These are phyloP conservation scores for Maudiozyma turicensis DNA, from an alignment of 805 yeast species.

Conservation along the genomic window DNA sequence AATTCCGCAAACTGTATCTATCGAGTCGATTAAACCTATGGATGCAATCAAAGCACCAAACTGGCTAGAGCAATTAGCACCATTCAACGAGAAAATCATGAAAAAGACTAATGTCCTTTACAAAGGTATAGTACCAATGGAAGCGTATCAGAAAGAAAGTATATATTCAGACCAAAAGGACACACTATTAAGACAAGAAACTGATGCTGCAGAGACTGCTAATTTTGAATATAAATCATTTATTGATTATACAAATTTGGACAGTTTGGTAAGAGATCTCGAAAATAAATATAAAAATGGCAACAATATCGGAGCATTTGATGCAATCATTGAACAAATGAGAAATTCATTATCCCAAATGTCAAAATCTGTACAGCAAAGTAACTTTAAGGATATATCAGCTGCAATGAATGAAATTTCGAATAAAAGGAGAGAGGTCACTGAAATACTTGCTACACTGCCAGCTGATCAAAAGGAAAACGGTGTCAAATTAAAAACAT, in stretches of 20 bases:
- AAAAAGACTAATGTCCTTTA: conserved; percentile 45
- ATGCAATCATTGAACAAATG: conserved; percentile 20
- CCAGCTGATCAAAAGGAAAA: conserved; percentile 45
- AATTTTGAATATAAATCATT: conserved; percentile 72
- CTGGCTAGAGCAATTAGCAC: conserved; percentile 47
- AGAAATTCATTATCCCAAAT: conserved; percentile 26
- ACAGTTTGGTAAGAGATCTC: conserved; percentile 50
- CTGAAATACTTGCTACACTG: conserved; percentile 25
- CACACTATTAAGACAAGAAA: conserved; percentile 56
- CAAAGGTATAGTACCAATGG: conserved; percentile 72
- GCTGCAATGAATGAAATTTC: conserved; percentile 31
- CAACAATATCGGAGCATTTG: conserved; percentile 13
- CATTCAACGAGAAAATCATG: conserved; percentile 31
- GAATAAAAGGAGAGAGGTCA: conserved; percentile 27
- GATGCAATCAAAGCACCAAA: conserved; percentile 61
- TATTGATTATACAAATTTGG: conserved; percentile 70
- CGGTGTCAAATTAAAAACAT: conserved; percentile 45
- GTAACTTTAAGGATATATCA: conserved; percentile 22
- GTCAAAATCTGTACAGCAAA: conserved; percentile 20
- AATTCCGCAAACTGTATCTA: conserved; percentile 44
- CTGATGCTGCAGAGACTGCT: conserved; percentile 67
- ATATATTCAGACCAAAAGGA: conserved; percentile 87
- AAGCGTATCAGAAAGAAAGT: conserved; percentile 80
- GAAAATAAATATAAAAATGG: conserved; percentile 30
- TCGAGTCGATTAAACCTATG: conserved; percentile 35